Conservation (phyloP, 805 yeast genomes). For the Ogataea siamensis region DNA sequence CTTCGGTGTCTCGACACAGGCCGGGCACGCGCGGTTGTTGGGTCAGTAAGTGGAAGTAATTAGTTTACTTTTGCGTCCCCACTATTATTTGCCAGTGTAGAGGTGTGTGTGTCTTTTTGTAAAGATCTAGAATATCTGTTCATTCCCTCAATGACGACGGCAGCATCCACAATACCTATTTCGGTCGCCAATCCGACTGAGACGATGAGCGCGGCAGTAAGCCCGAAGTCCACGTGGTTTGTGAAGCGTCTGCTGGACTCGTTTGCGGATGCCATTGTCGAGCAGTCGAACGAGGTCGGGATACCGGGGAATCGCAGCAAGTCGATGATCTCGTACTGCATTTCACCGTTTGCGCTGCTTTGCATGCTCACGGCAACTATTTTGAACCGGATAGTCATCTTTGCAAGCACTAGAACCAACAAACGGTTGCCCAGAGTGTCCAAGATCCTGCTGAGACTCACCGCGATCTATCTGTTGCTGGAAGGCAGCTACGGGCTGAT, state of each 20-base stretch:
- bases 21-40: too few relatives aligned
- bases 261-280: conserved; percentile 34
- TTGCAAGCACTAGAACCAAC: conserved; percentile 51
- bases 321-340: conserved; percentile 48
- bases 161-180: conserved; percentile 7
- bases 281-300: conserved; percentile 33
- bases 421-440: conserved; percentile 34
- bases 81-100: conserved; percentile 3
- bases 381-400: conserved; percentile 55
- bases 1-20: too few relatives aligned
- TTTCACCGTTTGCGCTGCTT: conserved; percentile 48
- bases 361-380: conserved; percentile 59
- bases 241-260: conserved; percentile 27
- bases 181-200: conserved; percentile 19
- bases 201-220: conserved; percentile 12
- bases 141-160: conserved; percentile 5
- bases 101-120: conserved; percentile 3
- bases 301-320: conserved; percentile 32
- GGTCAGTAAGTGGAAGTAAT: too few relatives aligned
- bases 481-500: conserved; percentile 38
- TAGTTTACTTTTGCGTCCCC: too few relatives aligned
- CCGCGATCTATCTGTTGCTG: conserved; percentile 36
- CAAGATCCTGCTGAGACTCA: conserved; percentile 36
- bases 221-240: conserved; percentile 24
- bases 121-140: conserved; percentile 2